A percentile compares a stretch with the other conserved stretches of the same genome.
Evolutionary conservation across 768 basidiomycete species (phyloP).

Genomic region (Hericium rajendrae): DNA sequence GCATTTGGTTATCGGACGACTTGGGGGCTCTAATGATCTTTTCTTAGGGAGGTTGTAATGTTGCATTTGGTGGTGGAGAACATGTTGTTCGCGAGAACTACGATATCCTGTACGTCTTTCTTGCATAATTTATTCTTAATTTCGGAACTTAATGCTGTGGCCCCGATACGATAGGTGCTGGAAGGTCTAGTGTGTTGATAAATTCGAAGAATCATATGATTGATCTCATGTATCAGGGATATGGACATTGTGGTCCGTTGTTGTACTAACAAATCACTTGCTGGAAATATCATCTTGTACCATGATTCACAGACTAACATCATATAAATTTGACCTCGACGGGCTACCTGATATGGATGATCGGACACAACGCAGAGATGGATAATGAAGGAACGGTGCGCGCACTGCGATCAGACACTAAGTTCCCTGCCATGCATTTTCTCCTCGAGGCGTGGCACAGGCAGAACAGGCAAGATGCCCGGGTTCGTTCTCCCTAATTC

Average conservation of each 20-base stretch:
- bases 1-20: constrained; percentile 10
- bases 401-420: not conserved
- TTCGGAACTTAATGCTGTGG: not conserved
- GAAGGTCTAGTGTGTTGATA: constrained; percentile 14
- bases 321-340: no score
- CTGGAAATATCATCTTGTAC: not conserved
- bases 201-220: no score
- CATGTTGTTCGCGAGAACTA: constrained; percentile 30
- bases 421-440: constrained; percentile 11
- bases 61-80: constrained; percentile 31
- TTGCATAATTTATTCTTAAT: not conserved
- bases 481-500: constrained; percentile 38
- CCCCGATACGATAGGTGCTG: constrained; percentile 26
- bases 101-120: constrained; percentile 30
- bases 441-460: constrained; percentile 46
- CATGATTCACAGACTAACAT: no score
- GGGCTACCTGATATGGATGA: no score
- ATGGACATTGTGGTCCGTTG: no score
- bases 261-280: no score
- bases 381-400: no score
- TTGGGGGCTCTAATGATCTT: not conserved
- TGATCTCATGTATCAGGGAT: no score
- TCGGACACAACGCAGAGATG: no score
- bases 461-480: constrained; percentile 52
- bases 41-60: constrained; percentile 32